Percentiles rank a stretch among this genome's conserved stretches.
Conservation (phyloP, 192 early-diverging fungal species). For the Mortierella claussenii region DNA sequence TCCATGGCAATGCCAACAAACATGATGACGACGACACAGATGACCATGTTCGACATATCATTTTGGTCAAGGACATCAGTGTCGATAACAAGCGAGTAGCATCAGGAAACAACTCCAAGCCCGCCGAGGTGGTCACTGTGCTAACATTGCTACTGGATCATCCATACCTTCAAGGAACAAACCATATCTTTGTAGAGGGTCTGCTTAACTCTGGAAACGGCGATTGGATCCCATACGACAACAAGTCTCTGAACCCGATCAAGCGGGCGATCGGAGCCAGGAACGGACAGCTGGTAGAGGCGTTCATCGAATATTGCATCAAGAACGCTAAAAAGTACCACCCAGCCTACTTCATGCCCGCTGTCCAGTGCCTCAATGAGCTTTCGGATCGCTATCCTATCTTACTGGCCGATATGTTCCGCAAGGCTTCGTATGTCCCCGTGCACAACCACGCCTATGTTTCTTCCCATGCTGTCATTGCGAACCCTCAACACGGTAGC, state of each 20-base stretch:
- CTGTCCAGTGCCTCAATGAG: slow-evolving; percentile 45
- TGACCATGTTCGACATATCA: too few species aligned
- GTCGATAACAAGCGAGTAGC: not conserved
- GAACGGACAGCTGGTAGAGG: slow-evolving; percentile 25
- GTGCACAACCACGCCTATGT: slow-evolving; percentile 41
- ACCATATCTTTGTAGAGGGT: slow-evolving; percentile 45
- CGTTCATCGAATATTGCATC: slow-evolving; percentile 48
- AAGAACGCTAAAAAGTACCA: slow-evolving; percentile 50
- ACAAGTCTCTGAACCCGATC: slow-evolving; percentile 34
- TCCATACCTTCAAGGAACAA: slow-evolving; percentile 8
- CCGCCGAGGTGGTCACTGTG: slow-evolving; percentile 21
- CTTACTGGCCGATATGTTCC: slow-evolving; percentile 39
- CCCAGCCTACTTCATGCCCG: slow-evolving; percentile 46
- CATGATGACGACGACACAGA: slow-evolving; percentile 20
- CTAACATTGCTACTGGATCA: slow-evolving; percentile 41
- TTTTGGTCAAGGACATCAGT: too few species aligned
- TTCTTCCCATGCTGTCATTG: slow-evolving; percentile 41
- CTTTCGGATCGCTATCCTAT: slow-evolving; percentile 45
- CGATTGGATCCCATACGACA: slow-evolving; percentile 50
- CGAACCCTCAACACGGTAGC: slow-evolving; percentile 24
- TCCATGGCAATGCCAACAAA: slow-evolving; percentile 24
- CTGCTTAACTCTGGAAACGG: slow-evolving; percentile 29
- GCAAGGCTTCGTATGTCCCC: slow-evolving; percentile 42
- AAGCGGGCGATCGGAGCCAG: slow-evolving; percentile 37
- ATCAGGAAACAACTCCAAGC: not conserved